phyloP scores from a whole-genome alignment of 208 protist species.

The Trypanosoma scelopori region DNA sequence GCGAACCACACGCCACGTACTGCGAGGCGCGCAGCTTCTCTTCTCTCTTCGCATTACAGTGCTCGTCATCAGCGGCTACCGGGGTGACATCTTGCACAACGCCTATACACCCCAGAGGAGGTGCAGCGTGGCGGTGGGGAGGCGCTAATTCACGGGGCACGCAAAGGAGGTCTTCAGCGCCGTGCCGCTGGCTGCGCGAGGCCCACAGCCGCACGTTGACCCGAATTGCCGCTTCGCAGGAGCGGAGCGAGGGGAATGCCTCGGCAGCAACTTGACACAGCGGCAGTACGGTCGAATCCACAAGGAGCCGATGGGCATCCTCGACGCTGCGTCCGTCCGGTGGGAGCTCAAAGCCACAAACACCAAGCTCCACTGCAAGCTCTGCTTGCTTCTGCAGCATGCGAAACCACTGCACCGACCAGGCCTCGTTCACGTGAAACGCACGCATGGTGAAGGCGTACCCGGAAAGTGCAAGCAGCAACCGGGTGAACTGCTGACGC shows the following conservation, averaged over 20 bases:
- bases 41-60: too few relatives aligned
- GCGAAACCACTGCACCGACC: background rate
- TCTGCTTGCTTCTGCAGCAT: background rate
- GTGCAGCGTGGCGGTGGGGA: too few relatives aligned
- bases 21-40: too few relatives aligned
- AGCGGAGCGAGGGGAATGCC: constrained; percentile 5
- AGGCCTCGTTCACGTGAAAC: constrained; percentile 9
- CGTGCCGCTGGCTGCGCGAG: background rate
- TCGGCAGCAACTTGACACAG: constrained; percentile 1
- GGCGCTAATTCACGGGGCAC: background rate
- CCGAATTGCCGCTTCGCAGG: constrained; percentile 1
- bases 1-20: too few relatives aligned
- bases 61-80: too few relatives aligned
- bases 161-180: background rate
- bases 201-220: constrained; percentile 2
- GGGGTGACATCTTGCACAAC: too few relatives aligned
- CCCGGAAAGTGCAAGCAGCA: constrained; percentile 9
- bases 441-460: constrained; percentile 21
- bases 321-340: background rate
- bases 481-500: constrained; percentile 6
- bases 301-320: constrained; percentile 10
- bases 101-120: too few relatives aligned
- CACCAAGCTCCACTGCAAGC: background rate
- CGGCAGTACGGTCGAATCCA: constrained; percentile 11
- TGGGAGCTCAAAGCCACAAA: constrained; percentile 6